Percentiles rank a stretch among this genome's conserved stretches.
phyloP scores from a whole-genome alignment of 805 yeast species.

The Candida gorgasii region DNA sequence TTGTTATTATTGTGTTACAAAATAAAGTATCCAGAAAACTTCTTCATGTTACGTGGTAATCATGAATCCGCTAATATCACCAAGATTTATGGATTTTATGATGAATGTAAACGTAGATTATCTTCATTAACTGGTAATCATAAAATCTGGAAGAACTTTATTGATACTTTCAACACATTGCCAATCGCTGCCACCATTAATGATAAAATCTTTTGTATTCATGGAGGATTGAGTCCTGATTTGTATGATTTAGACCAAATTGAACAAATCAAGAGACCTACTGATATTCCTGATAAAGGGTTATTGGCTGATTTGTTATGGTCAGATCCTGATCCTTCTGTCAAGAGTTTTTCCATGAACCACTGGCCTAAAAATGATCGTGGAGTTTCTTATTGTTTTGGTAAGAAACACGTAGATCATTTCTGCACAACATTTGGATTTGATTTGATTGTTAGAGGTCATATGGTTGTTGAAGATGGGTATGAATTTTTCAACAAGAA shows the following conservation, averaged over 20 bases:
- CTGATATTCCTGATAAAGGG: conserved; percentile 82
- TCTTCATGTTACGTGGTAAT: conserved; percentile 60
- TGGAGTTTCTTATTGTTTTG: conserved; percentile 80
- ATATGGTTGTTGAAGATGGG: conserved; percentile 89
- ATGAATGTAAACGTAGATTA: conserved; percentile 58
- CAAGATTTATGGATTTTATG: conserved; percentile 60
- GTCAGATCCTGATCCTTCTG: conserved; percentile 68
- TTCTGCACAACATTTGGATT: conserved; percentile 67
- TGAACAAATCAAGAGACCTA: conserved; percentile 71
- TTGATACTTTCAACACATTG: conserved; percentile 58
- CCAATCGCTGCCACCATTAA: conserved; percentile 65
- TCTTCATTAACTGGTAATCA: conserved; percentile 28
- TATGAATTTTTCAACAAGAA: conserved; percentile 78
- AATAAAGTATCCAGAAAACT: conserved; percentile 60
- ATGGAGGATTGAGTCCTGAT: conserved; percentile 78
- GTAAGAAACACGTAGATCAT: conserved; percentile 68
- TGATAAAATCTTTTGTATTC: conserved; percentile 59
- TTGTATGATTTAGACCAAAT: conserved; percentile 65
- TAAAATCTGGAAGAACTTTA: conserved; percentile 52
- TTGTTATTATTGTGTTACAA: conserved; percentile 52
- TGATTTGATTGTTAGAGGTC: conserved; percentile 80
- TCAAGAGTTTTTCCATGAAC: conserved; percentile 33
- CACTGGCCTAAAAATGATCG: conserved; percentile 84
- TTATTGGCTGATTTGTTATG: conserved; percentile 75
- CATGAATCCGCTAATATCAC: conserved; percentile 62